phyloP scores from a whole-genome alignment of 345 rosid genomes.

The Luvunga scandens region DNA sequence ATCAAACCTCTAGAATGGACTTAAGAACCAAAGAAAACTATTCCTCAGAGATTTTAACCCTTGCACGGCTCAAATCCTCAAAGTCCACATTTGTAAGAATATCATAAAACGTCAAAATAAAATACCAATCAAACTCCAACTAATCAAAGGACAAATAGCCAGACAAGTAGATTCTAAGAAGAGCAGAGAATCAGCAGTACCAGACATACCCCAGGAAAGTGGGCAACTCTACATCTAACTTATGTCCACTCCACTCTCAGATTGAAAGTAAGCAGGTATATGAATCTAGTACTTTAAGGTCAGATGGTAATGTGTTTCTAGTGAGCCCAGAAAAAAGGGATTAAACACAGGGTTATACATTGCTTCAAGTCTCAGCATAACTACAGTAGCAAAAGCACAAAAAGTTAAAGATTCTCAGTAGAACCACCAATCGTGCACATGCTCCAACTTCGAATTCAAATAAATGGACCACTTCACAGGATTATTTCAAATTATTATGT shows the following conservation, averaged over 20 bases:
- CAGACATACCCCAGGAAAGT: background rate
- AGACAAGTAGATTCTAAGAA: background rate
- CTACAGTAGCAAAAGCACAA: background rate
- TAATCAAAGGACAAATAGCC: background rate
- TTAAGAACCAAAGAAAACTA: background rate
- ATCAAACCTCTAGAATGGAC: constrained; percentile 1
- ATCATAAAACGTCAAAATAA: background rate
- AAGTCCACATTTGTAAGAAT: background rate
- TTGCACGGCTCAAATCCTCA: background rate
- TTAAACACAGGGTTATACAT: background rate
- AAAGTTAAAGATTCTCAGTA: background rate
- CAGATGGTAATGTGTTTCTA: background rate
- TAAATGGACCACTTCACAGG: background rate
- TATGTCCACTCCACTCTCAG: background rate
- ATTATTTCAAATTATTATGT: background rate
- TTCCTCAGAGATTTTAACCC: background rate
- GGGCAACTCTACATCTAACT: background rate
- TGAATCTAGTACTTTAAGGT: background rate
- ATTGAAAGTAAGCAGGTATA: background rate
- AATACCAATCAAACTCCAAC: background rate
- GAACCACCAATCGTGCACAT: background rate
- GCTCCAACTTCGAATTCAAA: constrained; percentile 1
- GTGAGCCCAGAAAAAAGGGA: background rate
- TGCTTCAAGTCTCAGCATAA: too few relatives aligned
- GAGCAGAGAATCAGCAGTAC: background rate